phyloP scores from a whole-genome alignment of 768 basidiomycete species.

The Lyophyllum decastes region DNA sequence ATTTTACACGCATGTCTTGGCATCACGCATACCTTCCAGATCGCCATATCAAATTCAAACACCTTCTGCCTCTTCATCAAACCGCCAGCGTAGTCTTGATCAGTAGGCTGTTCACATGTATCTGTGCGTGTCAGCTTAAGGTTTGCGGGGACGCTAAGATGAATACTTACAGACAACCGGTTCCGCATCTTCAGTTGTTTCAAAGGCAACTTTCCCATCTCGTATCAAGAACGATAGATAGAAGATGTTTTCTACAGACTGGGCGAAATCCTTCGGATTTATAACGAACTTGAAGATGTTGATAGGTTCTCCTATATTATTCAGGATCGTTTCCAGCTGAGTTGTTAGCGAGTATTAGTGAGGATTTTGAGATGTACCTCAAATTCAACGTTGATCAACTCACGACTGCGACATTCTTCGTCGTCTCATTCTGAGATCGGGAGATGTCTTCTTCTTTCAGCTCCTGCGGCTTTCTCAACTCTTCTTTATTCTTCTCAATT shows the following conservation, averaged over 20 bases:
- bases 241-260: constrained; percentile 96
- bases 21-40: constrained; percentile 70
- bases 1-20: not conserved
- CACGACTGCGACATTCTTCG: constrained; percentile 79
- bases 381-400: constrained; percentile 23
- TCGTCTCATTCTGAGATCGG: constrained; percentile 85
- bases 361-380: not conserved
- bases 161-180: constrained; percentile 68
- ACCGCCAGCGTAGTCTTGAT: constrained; percentile 63
- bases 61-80: constrained; percentile 83
- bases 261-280: constrained; percentile 88
- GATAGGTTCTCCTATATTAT: constrained; percentile 44
- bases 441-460: constrained; percentile 81
- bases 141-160: not conserved
- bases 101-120: constrained; percentile 61
- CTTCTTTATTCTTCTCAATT: constrained; percentile 71
- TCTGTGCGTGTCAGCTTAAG: constrained; percentile 36
- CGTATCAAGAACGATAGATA: constrained; percentile 92
- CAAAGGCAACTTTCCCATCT: constrained; percentile 78
- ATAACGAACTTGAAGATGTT: constrained; percentile 88
- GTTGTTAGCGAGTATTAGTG: not conserved
- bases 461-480: constrained; percentile 74
- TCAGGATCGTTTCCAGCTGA: constrained; percentile 66
- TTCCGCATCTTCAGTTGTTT: constrained; percentile 66
- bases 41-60: constrained; percentile 87